Base-by-base conservation (phyloP, 2,329 filamentous ascomycete genomes). In the Dothiorella sarmentorum region DNA sequence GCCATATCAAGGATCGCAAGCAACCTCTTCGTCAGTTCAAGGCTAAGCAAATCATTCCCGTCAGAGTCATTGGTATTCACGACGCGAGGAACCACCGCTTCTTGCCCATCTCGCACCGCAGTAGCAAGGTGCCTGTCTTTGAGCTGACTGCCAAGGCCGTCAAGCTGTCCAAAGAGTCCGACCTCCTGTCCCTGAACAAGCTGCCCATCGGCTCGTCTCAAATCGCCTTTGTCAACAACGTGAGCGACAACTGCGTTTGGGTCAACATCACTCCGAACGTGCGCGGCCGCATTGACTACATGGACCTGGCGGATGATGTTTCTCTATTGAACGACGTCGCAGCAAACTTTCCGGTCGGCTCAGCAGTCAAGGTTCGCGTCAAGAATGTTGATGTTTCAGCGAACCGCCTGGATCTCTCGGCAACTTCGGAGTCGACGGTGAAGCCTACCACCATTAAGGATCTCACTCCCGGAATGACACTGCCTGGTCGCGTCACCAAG, bases 31-130 rank as follows among this genome's bases (percentile, higher is more conserved):
- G 80, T 58, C 82, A 83, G 62, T 95, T 96, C 75, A 82, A 84
- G 62, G 78, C 81, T 52, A 88, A 89, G 65, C 84, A 93, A 60
- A 76, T 85, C 44, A 75, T 97, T 27, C 77, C 83, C 13, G 91
- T 92, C 37, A 88, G 86, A 68, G 82, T 97, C 35, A 79, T 97
- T 33, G 93, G 92, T 62, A 82, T 95, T 29, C 93, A 97, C 69
- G 91, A 97, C 74, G 89, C 91, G 51, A 87, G 88, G 64, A 95
- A 90, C 66, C 90, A 97, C 73, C 86, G 88, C 44, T 99, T 96
- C 76, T 80, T 99, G 40, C 92, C 94, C 2, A 90, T 99, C 67
- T 89, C 89, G 35, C 93, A 97, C 74, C 85, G 91, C 56, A 85
- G 86, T 47, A 86, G 85, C 58, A 92, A 91, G 71, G 86, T 87